Evolutionary conservation across 345 rosid genomes (phyloP), one percentile per base, ranked within the genome.

Genomic region (Gossypioides kirkii): DNA sequence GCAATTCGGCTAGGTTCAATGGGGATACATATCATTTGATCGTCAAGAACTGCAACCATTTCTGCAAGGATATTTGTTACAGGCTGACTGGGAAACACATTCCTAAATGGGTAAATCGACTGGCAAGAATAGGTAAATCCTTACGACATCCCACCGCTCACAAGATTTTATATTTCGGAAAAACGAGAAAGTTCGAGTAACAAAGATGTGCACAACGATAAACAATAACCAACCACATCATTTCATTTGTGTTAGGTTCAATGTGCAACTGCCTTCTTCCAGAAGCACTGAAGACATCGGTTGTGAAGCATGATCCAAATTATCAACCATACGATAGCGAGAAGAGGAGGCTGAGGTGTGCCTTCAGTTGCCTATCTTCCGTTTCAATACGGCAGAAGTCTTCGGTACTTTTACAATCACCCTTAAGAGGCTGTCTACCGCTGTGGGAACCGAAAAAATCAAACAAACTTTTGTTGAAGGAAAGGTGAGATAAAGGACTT

Each of bases 31-130:
- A 92, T 80, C 97, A 92, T 87, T 82, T 95, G 88, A 92, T 95
- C 45, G 85, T 79, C 26, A 92, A 89, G 92, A 92, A 95, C 75
- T 92, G 98, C 83, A 95, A 95, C 85, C 98, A 91, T 81, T 95
- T 92, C 85, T 91, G 96, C 74, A 84, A 87, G 55, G 94, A 95
- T 74, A 82, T 80, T 69, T 91, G 94, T 74, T 74, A 85, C 84
- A 88, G 83, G 80, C 86, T 91, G 69, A 92, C 98, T 0, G 93
- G 96, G 8, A 92, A 91, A 52, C 74, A 72, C 46, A 88, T 89
- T 73, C 98, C 99, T 0, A 91, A 89, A 81, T 95, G 98, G 99
- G 96, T 92, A 71, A 95, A 95, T 68, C 90, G 99, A 9, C 91
- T 95, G 36, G 98, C 98, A 1, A 81, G 73, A 79, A 89, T 95